Evolutionary conservation across 2,329 filamentous ascomycete genomes (phyloP), one percentile per base, ranked within the genome.

Genomic region (Epicoccum nigrum): DNA sequence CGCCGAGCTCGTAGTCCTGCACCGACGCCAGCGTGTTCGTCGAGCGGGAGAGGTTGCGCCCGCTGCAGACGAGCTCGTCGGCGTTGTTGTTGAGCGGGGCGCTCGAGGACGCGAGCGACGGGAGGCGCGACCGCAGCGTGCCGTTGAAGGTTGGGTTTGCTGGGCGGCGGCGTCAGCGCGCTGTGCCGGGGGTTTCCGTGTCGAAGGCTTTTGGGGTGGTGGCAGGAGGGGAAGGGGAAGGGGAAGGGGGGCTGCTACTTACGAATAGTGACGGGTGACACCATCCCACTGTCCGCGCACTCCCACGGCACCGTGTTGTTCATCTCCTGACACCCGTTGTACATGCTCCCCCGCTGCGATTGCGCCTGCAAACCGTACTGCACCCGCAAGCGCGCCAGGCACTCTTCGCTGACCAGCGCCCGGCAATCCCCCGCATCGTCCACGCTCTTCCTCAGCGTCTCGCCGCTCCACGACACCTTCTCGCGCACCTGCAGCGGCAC

Each of bases 251-350:
- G 9, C 6, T 7, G 9, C 21, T 5, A 23, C 23, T 6, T 25
- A 25, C 23, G 23, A 25, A 9, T 9, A 25, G 23, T 7, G 9
- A 25, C 23, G 5, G 32, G 5, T 19, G 9, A 4, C 38, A 43
- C 25, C 45, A 49, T 49, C 6, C 45, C 45, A n/a, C 45, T 49
- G n/a, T 21, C 32, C 13, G n/a, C 37, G 27, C 45, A 49, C 45
- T 49, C 45, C 31, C 32, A 43, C n/a, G 45, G 45, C 15, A 49
- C 45, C 7, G 45, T 43, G 3, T 6, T 23, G 16, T 49, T 49
- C 25, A 15, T 13, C 15, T 23, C 11, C n/a, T 2, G 15, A 32
- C 38, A 49, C n/a, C 15, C n/a, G 4, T 12, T 37, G 7, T 25
- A 41, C 37, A 30, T 8, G 1, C 4, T 17, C 19, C 31, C 7